Conservation (phyloP, 305 asterid genomes). For the Fraxinus greggii region DNA sequence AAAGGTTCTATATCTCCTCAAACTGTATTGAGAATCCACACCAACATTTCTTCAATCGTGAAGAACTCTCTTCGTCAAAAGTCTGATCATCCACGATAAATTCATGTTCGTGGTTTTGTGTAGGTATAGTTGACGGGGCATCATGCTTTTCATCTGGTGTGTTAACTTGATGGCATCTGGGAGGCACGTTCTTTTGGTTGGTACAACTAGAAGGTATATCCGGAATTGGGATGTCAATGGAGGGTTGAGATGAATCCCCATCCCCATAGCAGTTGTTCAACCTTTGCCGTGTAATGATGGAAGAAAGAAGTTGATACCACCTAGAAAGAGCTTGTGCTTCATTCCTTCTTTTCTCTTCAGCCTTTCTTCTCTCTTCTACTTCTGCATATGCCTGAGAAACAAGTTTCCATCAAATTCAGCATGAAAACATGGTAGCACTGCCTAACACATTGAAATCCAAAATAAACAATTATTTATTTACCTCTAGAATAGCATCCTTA, state of each 20-base stretch:
- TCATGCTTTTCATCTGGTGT: slow-evolving; percentile 20
- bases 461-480: slow-evolving; percentile 27
- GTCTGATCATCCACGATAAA: slow-evolving; percentile 47
- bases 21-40: slow-evolving; percentile 80
- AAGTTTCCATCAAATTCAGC: slow-evolving; percentile 17
- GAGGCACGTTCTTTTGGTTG: slow-evolving; percentile 25
- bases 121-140: slow-evolving; percentile 18
- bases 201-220: slow-evolving; percentile 18
- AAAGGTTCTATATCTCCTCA: slow-evolving; percentile 55
- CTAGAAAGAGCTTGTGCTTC: slow-evolving; percentile 76
- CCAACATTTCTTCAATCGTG: slow-evolving; percentile 52
- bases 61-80: slow-evolving; percentile 46
- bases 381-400: slow-evolving; percentile 68
- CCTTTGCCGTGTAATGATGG: slow-evolving; percentile 76
- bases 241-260: slow-evolving; percentile 35
- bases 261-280: slow-evolving; percentile 60
- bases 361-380: slow-evolving; percentile 77
- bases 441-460: not conserved
- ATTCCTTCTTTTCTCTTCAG: slow-evolving; percentile 55
- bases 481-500: slow-evolving; percentile 75
- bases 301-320: slow-evolving; percentile 97
- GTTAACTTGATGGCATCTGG: slow-evolving; percentile 27
- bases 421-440: not conserved
- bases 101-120: slow-evolving; percentile 63
- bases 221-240: slow-evolving; percentile 30